These are phyloP conservation scores for Colletotrichum eleusines DNA, from an alignment of 2,329 filamentous ascomycete genomes.

Conservation along the genomic window DNA sequence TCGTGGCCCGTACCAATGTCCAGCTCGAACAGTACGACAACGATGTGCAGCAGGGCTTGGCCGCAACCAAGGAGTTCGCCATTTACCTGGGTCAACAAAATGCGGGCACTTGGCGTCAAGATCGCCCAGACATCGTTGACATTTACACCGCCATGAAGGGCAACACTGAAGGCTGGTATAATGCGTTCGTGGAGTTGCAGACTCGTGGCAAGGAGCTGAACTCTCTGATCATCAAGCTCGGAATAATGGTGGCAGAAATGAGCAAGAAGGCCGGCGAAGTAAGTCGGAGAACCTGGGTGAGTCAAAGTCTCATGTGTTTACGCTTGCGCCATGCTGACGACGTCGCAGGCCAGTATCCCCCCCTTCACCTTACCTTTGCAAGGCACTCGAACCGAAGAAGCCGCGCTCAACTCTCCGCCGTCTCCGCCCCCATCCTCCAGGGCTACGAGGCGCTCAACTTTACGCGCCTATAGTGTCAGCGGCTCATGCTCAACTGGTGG, in stretches of 20 bases:
- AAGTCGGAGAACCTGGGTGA: conserved; percentile 81
- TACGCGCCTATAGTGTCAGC: conserved; percentile 38
- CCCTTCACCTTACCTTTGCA: conserved; percentile 43
- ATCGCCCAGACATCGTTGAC: conserved; percentile 73
- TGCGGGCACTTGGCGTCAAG: conserved; percentile 69
- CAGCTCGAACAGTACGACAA: conserved; percentile 82
- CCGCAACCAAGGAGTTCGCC: conserved; percentile 81
- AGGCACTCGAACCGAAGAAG: conserved; percentile 40
- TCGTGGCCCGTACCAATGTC: conserved; percentile 81
- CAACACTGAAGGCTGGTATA: conserved; percentile 91
- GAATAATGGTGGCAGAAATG: conserved; percentile 85
- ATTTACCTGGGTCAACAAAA: conserved; percentile 78
- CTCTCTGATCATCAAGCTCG: conserved; percentile 77
- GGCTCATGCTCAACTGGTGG: conserved; percentile 36
- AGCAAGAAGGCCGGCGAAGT: conserved; percentile 86
- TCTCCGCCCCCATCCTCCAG: conserved; percentile 44
- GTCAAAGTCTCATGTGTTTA: conserved; percentile 46
- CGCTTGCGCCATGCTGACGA: conserved; percentile 7
- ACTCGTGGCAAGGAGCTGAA: conserved; percentile 78
- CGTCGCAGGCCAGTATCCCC: conserved; percentile 40
- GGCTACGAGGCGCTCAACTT: conserved; percentile 33
- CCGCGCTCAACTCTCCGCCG: conserved; percentile 43
- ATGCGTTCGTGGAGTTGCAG: conserved; percentile 82
- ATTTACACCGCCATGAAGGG: conserved; percentile 92
- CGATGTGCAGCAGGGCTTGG: conserved; percentile 83